Percentiles rank a stretch among this genome's conserved stretches.
Evolutionary conservation across 352 stramenopile species (phyloP).

Genomic region (Phytophthora foliorum): DNA sequence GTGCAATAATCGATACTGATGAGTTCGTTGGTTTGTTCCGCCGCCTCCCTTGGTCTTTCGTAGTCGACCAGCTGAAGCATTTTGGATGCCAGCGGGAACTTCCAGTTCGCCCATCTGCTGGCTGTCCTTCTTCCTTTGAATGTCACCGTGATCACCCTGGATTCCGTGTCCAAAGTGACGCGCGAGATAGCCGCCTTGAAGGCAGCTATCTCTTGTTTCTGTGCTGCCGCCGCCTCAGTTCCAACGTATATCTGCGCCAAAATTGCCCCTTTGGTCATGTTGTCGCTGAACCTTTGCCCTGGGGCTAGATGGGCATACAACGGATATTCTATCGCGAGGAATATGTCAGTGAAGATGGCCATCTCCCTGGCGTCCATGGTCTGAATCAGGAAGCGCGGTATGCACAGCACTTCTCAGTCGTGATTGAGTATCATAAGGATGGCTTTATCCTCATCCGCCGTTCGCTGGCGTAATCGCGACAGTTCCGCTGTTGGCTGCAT

Average conservation of each 20-base stretch:
- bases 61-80: neutral
- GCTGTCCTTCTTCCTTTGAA: neutral
- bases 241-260: neutral
- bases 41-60: neutral
- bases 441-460: too few species aligned
- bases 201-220: neutral
- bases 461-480: too few species aligned
- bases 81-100: neutral
- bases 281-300: neutral
- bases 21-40: neutral
- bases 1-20: neutral
- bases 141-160: neutral
- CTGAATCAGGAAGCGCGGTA: conserved; percentile 5
- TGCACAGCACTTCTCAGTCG: too few species aligned
- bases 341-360: conserved; percentile 7
- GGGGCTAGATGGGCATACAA: conserved; percentile 13
- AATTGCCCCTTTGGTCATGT: neutral
- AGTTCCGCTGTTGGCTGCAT: too few species aligned
- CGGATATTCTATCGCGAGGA: conserved; percentile 11
- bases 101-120: neutral
- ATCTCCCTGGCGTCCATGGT: conserved; percentile 6
- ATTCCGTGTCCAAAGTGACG: neutral
- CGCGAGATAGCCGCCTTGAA: neutral
- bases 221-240: neutral
- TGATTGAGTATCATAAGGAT: too few species aligned